These are phyloP conservation scores for Lepiota venenata DNA, from an alignment of 768 basidiomycete genomes.

Conservation along the genomic window DNA sequence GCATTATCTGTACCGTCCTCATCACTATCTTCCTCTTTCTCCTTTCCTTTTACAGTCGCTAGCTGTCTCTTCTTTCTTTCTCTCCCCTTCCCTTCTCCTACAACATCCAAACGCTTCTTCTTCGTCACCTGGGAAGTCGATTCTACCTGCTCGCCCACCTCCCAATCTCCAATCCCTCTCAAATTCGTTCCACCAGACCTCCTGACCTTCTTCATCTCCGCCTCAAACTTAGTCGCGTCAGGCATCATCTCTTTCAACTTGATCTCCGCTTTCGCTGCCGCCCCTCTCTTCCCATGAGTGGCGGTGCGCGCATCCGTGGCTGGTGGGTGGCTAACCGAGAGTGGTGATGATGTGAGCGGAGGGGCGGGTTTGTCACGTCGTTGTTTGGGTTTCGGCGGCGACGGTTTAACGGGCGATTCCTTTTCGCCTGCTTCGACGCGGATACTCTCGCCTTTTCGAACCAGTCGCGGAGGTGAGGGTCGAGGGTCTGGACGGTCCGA, in stretches of 20 bases:
- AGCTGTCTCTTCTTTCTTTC: constrained; percentile 1
- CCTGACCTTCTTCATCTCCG: constrained; percentile 47
- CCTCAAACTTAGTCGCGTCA: constrained; percentile 66
- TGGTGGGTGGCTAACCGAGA: constrained; percentile 6
- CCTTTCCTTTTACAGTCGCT: constrained; percentile 2
- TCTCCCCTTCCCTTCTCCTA: constrained; percentile 3
- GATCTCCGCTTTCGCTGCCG: constrained; percentile 46
- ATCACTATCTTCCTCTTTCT: constrained; percentile 14
- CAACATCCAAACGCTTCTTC: constrained; percentile 11
- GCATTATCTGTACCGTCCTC: constrained; percentile 11
- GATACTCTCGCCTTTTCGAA: constrained; percentile 23
- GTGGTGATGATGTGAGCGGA: constrained; percentile 8
- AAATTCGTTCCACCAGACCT: constrained; percentile 22
- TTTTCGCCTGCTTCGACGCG: constrained; percentile 22
- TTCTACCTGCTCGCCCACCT: constrained; percentile 8
- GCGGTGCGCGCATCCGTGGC: neutral
- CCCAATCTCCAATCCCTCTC: constrained; percentile 16
- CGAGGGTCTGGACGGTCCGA: neutral
- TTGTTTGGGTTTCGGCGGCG: constrained; percentile 8
- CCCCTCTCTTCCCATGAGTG: constrained; percentile 30
- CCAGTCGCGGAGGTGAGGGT: neutral
- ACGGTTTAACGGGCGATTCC: neutral
- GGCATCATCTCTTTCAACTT: constrained; percentile 73
- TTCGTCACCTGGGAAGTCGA: constrained; percentile 15
- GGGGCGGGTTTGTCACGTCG: constrained; percentile 8